Conservation (phyloP, 83 land plant species). For the Thuja plicata region DNA sequence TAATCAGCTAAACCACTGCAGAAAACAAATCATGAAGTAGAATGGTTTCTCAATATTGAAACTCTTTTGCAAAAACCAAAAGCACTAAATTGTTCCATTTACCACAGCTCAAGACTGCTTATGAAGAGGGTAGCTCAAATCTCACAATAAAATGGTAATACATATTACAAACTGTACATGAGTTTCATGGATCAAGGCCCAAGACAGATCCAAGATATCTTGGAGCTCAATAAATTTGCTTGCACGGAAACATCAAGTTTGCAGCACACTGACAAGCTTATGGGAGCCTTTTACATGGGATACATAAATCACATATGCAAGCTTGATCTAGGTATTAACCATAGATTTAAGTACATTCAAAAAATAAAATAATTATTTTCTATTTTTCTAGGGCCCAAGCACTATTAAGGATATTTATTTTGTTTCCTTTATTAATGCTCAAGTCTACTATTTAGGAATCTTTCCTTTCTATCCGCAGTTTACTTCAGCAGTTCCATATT, state of each 20-base stretch:
- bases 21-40: no score
- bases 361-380: background rate
- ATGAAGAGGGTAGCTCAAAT: background rate
- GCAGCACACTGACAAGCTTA: background rate
- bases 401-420: no score
- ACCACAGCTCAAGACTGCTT: background rate
- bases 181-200: background rate
- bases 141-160: background rate
- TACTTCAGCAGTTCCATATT: no score
- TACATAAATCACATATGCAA: background rate
- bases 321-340: background rate
- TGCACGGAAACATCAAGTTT: background rate
- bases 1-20: background rate
- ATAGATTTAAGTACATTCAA: background rate
- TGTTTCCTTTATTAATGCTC: no score
- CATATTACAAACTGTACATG: background rate
- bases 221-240: background rate
- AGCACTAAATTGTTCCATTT: background rate
- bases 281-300: background rate
- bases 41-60: no score
- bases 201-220: background rate
- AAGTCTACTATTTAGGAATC: no score
- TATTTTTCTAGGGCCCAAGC: background rate
- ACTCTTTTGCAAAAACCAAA: no score
- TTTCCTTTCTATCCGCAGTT: no score